phyloP scores from a whole-genome alignment of 345 rosid genomes.

The Salix brachista region DNA sequence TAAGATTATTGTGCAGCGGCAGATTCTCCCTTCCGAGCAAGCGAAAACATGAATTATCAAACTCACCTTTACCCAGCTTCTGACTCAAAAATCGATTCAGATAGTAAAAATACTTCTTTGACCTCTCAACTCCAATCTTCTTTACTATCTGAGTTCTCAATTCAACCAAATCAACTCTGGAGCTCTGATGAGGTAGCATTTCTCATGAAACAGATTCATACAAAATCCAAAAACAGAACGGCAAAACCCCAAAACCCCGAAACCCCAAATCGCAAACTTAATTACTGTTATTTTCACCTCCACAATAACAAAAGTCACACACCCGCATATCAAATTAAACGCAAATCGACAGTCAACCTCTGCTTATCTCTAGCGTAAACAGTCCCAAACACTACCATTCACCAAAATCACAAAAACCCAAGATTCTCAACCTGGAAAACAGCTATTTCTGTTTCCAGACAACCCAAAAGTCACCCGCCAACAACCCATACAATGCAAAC shows the following conservation, averaged over 20 bases:
- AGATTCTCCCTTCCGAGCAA: constrained; percentile 87
- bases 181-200: constrained; percentile 79
- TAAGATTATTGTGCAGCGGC: constrained; percentile 78
- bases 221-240: constrained; percentile 35
- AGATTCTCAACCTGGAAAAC: background rate
- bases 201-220: constrained; percentile 45
- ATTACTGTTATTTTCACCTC: constrained; percentile 29
- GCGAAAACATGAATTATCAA: constrained; percentile 68
- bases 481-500: constrained; percentile 47
- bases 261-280: constrained; percentile 31
- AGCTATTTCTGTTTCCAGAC: constrained; percentile 30
- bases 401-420: constrained; percentile 6
- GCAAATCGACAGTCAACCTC: constrained; percentile 19
- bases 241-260: constrained; percentile 16
- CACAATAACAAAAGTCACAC: constrained; percentile 28
- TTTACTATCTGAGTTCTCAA: constrained; percentile 66
- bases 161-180: constrained; percentile 81
- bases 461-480: constrained; percentile 21
- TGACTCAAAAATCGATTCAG: constrained; percentile 78
- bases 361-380: background rate
- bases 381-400: constrained; percentile 2
- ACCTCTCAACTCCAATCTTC: constrained; percentile 84
- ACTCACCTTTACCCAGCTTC: constrained; percentile 80
- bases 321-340: constrained; percentile 21
- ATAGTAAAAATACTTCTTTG: constrained; percentile 66